phyloP scores from a whole-genome alignment of 495 filamentous ascomycete species.

The Aspergillus sclerotioniger region DNA sequence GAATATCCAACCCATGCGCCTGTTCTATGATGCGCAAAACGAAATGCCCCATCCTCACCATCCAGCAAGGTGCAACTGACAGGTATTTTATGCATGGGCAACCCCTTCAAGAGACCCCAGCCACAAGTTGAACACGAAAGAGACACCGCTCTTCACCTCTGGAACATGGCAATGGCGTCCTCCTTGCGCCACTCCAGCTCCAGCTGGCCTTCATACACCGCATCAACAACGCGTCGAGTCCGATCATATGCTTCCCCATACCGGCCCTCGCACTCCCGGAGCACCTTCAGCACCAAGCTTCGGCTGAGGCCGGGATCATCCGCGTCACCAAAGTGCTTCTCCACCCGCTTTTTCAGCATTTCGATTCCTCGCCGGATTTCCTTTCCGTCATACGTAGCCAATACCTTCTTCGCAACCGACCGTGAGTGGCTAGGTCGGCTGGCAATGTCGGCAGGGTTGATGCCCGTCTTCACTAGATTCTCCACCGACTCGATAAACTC shows the following conservation, averaged over 20 bases:
- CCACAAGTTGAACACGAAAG: constrained; percentile 6
- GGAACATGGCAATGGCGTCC: constrained; percentile 55
- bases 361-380: constrained; percentile 85
- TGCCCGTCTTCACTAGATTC: constrained; percentile 53
- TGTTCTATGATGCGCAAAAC: constrained; percentile 4
- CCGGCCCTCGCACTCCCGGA: constrained; percentile 74
- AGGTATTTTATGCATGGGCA: constrained; percentile 14
- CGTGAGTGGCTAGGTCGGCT: constrained; percentile 76
- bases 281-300: constrained; percentile 70
- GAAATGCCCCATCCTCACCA: constrained; percentile 1
- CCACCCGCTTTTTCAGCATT: constrained; percentile 79
- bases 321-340: constrained; percentile 93
- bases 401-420: constrained; percentile 76
- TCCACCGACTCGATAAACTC: constrained; percentile 87
- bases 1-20: constrained; percentile 10
- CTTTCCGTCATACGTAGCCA: constrained; percentile 73
- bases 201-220: constrained; percentile 63
- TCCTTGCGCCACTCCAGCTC: constrained; percentile 62
- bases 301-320: constrained; percentile 69
- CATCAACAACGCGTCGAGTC: constrained; percentile 58
- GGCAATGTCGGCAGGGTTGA: constrained; percentile 54
- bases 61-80: background rate
- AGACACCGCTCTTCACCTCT: constrained; percentile 29
- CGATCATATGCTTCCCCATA: constrained; percentile 74
- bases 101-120: background rate